Conservation (phyloP, 495 filamentous ascomycete species). For the Xylaria palmicola region DNA sequence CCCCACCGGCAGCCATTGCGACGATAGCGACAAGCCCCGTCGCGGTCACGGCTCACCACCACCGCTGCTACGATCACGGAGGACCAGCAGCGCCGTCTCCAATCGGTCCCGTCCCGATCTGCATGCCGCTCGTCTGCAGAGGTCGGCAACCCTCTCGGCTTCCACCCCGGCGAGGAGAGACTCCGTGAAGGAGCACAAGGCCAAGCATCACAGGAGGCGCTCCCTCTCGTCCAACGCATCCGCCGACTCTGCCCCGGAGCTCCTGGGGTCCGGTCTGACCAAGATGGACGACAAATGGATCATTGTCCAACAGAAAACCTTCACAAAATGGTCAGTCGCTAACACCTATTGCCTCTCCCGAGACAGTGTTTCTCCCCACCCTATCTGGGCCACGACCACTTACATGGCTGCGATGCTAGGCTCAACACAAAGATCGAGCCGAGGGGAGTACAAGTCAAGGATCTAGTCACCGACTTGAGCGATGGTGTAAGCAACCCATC, state of each 20-base stretch:
- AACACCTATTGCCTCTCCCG: background rate
- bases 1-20: background rate
- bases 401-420: slow-evolving; percentile 49
- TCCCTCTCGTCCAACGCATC: slow-evolving; percentile 27
- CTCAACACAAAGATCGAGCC: slow-evolving; percentile 89
- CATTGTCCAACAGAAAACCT: slow-evolving; percentile 98
- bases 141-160: slow-evolving; percentile 19
- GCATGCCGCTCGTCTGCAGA: slow-evolving; percentile 34
- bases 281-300: slow-evolving; percentile 88
- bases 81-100: slow-evolving; percentile 15
- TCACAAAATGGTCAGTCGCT: slow-evolving; percentile 83
- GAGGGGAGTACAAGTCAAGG: slow-evolving; percentile 71
- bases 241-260: slow-evolving; percentile 29
- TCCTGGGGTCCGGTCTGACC: slow-evolving; percentile 38
- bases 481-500: slow-evolving; percentile 74
- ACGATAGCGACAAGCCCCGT: background rate
- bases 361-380: background rate
- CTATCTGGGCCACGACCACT: slow-evolving; percentile 18
- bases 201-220: slow-evolving; percentile 31
- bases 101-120: slow-evolving; percentile 19
- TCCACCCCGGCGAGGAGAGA: slow-evolving; percentile 11
- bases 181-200: slow-evolving; percentile 23
- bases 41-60: slow-evolving; percentile 6
- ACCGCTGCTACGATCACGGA: slow-evolving; percentile 19
- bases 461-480: slow-evolving; percentile 83